Conservation (phyloP, 1,284 basidiomycete species). For the Cutaneotrichosporon curvatum region DNA sequence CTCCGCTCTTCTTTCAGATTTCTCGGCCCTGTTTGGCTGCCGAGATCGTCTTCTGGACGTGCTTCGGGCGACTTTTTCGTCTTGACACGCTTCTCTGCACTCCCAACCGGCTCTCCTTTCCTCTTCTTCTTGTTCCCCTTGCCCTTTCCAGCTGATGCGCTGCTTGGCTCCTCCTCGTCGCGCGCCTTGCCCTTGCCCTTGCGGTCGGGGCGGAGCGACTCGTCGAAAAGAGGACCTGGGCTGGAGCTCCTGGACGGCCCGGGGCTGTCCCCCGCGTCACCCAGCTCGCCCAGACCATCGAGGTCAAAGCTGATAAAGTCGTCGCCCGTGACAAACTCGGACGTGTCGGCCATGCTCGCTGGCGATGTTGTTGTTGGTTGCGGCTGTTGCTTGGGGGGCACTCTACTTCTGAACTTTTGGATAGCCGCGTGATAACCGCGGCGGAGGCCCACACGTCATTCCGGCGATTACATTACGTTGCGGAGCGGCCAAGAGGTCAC, state of each 20-base stretch:
- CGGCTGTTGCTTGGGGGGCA: background rate
- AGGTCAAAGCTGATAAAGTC: slow-evolving; percentile 14
- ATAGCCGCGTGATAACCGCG: background rate
- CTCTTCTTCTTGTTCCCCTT: slow-evolving; percentile 1
- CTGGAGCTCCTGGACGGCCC: background rate
- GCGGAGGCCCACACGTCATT: background rate
- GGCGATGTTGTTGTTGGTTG: background rate
- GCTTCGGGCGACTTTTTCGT: background rate
- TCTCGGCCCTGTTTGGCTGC: slow-evolving; percentile 44
- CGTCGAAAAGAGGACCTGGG: background rate
- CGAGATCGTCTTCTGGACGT: background rate
- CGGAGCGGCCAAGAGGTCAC: too few relatives aligned
- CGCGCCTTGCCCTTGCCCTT: slow-evolving; percentile 4
- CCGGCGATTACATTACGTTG: background rate
- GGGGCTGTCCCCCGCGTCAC: background rate
- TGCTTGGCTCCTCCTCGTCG: background rate
- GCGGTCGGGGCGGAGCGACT: background rate
- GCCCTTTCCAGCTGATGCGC: background rate
- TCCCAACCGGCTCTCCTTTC: slow-evolving; percentile 3
- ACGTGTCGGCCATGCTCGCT: background rate
- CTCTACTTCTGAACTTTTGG: background rate
- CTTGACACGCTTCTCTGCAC: background rate
- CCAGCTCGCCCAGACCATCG: too few relatives aligned
- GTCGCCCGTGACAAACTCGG: slow-evolving; percentile 8
- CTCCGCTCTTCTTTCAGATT: slow-evolving; percentile 58